Evolutionary conservation across 345 rosid genomes (phyloP).

Genomic region (Pelargonium nanum): DNA sequence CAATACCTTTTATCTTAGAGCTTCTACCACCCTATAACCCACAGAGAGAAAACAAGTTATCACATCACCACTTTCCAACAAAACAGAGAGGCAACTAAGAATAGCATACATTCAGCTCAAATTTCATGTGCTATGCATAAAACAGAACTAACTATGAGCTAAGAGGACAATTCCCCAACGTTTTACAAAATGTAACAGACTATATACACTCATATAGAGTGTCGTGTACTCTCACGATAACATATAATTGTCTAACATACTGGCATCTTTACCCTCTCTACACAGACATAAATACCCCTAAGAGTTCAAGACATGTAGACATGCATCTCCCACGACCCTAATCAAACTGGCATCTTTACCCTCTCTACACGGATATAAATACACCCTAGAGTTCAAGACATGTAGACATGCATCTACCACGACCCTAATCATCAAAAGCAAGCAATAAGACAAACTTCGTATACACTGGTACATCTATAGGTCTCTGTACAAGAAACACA

Average conservation of each 20-base stretch:
- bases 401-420: not conserved
- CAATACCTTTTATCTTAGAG: slow-evolving; percentile 52
- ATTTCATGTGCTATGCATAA: not conserved
- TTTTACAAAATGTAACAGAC: not conserved
- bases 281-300: not conserved
- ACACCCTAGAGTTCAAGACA: not conserved
- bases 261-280: not conserved
- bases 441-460: not conserved
- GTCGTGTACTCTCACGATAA: not conserved
- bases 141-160: not conserved
- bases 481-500: not conserved
- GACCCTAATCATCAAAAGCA: no score
- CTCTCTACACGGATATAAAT: no score
- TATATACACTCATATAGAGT: not conserved
- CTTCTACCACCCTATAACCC: slow-evolving; percentile 36
- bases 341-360: not conserved
- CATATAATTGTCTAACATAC: no score
- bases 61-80: not conserved
- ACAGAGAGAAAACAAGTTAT: not conserved
- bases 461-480: not conserved
- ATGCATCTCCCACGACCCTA: no score
- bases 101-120: not conserved
- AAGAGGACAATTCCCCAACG: not conserved
- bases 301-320: not conserved
- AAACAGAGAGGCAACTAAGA: not conserved